These are phyloP conservation scores for Kuraishia cidri DNA, from an alignment of 805 yeast genomes.

Conservation along the genomic window DNA sequence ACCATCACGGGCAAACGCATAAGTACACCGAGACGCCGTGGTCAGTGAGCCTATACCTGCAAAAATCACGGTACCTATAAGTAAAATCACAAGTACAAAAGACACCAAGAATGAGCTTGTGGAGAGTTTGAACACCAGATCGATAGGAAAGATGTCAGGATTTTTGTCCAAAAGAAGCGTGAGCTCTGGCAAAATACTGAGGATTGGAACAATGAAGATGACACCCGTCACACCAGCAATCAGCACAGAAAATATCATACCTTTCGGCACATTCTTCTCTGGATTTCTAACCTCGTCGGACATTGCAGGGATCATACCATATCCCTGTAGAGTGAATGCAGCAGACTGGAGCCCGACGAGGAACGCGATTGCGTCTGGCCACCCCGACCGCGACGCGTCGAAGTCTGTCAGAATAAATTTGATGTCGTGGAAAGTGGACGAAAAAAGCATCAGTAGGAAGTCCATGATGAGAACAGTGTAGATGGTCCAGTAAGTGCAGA, in stretches of 20 bases:
- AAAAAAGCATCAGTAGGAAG: constrained; percentile 49
- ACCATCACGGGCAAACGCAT: constrained; percentile 75
- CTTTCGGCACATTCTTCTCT: constrained; percentile 66
- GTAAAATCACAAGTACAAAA: constrained; percentile 54
- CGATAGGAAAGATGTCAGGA: constrained; percentile 72
- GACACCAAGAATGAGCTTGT: constrained; percentile 65
- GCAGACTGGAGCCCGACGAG: constrained; percentile 73
- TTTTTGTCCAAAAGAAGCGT: constrained; percentile 43
- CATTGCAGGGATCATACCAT: constrained; percentile 73
- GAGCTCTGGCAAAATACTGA: constrained; percentile 65
- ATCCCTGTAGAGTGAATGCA: constrained; percentile 73
- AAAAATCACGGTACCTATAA: constrained; percentile 62
- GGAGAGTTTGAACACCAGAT: constrained; percentile 61
- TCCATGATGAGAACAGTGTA: constrained; percentile 65
- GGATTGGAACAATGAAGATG: constrained; percentile 61
- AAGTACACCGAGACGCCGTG: constrained; percentile 76
- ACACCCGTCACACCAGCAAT: constrained; percentile 64
- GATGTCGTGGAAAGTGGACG: constrained; percentile 47
- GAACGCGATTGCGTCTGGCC: constrained; percentile 65
- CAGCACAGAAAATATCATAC: constrained; percentile 56
- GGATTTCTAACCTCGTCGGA: constrained; percentile 77
- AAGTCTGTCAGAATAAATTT: constrained; percentile 54
- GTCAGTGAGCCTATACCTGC: constrained; percentile 77
- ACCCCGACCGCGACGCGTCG: constrained; percentile 68
- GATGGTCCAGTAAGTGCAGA: constrained; percentile 70